A percentile compares a stretch with the other conserved stretches of the same genome.
phyloP scores from a whole-genome alignment of 768 basidiomycete species.

The Tricholoma flavovirens region DNA sequence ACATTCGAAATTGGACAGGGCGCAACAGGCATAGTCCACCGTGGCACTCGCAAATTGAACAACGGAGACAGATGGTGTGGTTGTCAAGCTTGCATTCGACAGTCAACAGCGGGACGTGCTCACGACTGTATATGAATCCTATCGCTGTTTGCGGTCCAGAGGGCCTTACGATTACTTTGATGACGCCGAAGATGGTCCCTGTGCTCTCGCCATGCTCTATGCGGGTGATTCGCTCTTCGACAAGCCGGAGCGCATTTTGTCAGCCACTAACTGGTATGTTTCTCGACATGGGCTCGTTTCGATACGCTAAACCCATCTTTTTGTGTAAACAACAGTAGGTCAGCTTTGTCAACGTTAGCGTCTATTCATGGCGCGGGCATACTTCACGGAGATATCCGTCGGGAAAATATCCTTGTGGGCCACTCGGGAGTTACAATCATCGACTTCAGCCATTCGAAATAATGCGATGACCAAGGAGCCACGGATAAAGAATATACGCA shows the following conservation, averaged over 20 bases:
- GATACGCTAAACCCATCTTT: too few relatives aligned
- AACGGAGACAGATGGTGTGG: too few relatives aligned
- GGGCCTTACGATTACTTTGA: conserved; percentile 12
- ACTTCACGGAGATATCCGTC: conserved; percentile 16
- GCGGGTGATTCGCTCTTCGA: conserved; percentile 6
- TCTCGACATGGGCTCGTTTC: too few relatives aligned
- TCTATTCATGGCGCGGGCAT: conserved; percentile 14
- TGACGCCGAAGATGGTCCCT: conserved; percentile 14
- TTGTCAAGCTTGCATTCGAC: conserved; percentile 14
- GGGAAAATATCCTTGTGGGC: conserved; percentile 12
- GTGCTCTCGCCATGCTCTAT: conserved; percentile 11
- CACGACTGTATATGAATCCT: conserved; percentile 12
- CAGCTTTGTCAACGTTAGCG: conserved; percentile 9
- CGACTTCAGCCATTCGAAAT: conserved; percentile 12
- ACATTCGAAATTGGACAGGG: conserved; percentile 16
- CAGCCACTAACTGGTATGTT: conserved; percentile 12
- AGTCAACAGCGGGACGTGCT: conserved; percentile 13
- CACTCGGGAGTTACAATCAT: conserved; percentile 13
- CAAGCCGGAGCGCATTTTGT: conserved; percentile 1
- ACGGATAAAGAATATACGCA: conserved; percentile 10
- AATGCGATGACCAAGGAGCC: conserved; percentile 10
- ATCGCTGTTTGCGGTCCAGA: conserved; percentile 12
- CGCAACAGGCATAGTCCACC: conserved; percentile 13
- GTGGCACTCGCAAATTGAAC: conserved; percentile 16
- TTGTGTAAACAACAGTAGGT: too few relatives aligned